Conservation (phyloP, 129 eudicot genomes). For the Ambrosia trifida region DNA sequence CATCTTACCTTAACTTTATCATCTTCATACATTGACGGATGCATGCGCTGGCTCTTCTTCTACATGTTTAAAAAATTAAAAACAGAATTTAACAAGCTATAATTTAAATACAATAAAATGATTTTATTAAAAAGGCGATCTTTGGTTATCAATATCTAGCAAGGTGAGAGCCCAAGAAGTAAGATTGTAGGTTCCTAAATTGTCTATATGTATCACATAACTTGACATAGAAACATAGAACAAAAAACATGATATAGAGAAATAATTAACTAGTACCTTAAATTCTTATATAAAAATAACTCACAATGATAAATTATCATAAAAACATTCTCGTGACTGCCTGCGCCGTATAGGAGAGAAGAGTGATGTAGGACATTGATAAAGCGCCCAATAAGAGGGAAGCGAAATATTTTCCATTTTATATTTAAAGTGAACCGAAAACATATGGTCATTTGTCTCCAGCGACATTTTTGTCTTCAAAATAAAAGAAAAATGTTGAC, state of each 20-base stretch:
- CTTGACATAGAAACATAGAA: constrained; percentile 1
- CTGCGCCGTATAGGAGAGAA: neutral
- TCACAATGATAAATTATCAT: constrained; percentile 15
- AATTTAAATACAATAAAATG: neutral
- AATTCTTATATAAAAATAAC: constrained; percentile 1
- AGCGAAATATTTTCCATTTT: neutral
- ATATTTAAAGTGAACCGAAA: neutral
- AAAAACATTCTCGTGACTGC: neutral
- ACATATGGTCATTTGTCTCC: neutral
- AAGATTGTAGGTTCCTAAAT: neutral
- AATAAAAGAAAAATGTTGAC: neutral
- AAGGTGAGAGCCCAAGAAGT: neutral
- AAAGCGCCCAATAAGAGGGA: too few relatives aligned
- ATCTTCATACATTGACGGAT: constrained; percentile 83
- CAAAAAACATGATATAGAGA: neutral
- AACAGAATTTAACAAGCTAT: constrained; percentile 6
- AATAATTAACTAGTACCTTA: neutral
- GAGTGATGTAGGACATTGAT: neutral
- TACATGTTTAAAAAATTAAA: constrained; percentile 20
- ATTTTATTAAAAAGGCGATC: neutral
- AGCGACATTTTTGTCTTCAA: neutral
- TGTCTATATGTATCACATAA: neutral
- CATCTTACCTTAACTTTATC: constrained; percentile 28
- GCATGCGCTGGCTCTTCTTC: constrained; percentile 72
- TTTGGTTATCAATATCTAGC: constrained; percentile 3